These are phyloP conservation scores for Naegleria fowleri DNA, from an alignment of 208 protist species.

Conservation along the genomic window DNA sequence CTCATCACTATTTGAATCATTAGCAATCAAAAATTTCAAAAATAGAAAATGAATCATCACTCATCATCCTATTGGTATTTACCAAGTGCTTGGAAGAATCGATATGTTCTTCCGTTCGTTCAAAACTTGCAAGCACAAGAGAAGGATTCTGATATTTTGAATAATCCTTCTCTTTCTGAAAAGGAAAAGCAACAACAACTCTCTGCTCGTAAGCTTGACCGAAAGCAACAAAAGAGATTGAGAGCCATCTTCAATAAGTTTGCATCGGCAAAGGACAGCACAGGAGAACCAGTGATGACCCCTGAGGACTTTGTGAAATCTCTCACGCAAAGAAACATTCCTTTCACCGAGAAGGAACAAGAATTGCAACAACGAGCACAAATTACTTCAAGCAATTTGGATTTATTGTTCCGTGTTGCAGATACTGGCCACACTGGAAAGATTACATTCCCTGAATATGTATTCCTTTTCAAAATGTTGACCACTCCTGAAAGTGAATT, in stretches of 20 bases:
- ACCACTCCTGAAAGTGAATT: slow-evolving; percentile 30
- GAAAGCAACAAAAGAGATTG: background rate
- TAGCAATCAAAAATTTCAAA: too few species aligned
- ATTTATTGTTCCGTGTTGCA: slow-evolving; percentile 8
- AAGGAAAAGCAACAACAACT: background rate
- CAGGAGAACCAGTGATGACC: background rate
- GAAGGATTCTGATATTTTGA: background rate
- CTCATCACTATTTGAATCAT: too few species aligned
- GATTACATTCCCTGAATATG: slow-evolving; percentile 28
- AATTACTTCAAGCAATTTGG: background rate
- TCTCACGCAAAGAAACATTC: background rate
- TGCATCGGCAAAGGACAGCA: background rate
- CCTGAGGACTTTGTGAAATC: slow-evolving; percentile 29
- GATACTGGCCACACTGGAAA: background rate
- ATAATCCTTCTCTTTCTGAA: background rate
- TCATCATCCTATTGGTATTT: background rate
- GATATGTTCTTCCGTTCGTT: background rate
- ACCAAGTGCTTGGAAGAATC: background rate
- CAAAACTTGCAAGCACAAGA: background rate
- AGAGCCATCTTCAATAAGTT: slow-evolving; percentile 7
- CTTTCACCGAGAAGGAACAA: background rate
- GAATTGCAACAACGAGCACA: background rate
- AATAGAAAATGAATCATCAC: too few species aligned
- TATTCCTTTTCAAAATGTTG: slow-evolving; percentile 29
- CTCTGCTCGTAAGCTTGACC: background rate